phyloP scores from a whole-genome alignment of 208 protist genomes.

The Endotrypanum monterogeii region DNA sequence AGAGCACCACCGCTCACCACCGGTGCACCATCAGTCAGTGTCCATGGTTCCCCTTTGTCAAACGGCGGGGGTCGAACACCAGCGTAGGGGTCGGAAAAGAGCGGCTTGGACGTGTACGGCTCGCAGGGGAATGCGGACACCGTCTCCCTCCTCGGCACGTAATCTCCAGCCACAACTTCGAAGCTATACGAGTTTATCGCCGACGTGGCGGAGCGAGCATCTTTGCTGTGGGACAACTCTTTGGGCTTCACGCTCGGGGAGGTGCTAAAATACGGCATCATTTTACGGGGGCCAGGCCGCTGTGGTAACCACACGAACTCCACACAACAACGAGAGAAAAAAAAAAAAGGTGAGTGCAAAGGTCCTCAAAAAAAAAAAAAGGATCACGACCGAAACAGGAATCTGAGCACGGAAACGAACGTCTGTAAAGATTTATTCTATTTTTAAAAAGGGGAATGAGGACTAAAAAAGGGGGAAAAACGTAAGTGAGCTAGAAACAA shows the following conservation, averaged over 20 bases:
- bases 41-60: constrained; percentile 15
- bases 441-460: too few species aligned
- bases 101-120: constrained; percentile 18
- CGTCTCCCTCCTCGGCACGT: constrained; percentile 8
- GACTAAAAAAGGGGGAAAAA: too few species aligned
- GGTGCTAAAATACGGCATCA: constrained; percentile 20
- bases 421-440: too few species aligned
- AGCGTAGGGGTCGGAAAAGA: background rate
- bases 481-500: too few species aligned
- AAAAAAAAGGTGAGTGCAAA: constrained; percentile 5
- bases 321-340: background rate
- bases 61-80: background rate
- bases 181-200: constrained; percentile 10
- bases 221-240: background rate
- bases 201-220: background rate
- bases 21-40: background rate
- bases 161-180: constrained; percentile 27
- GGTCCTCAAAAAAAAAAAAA: too few species aligned
- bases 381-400: too few species aligned
- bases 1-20: background rate
- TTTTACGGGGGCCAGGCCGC: too few species aligned
- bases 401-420: too few species aligned
- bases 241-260: constrained; percentile 4
- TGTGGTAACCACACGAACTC: too few species aligned
- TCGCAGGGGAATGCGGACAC: background rate